Evolutionary conservation across 805 yeast species (phyloP), one percentile per base, ranked within the genome.

Genomic region (Ogataea trehaloabstinens): DNA sequence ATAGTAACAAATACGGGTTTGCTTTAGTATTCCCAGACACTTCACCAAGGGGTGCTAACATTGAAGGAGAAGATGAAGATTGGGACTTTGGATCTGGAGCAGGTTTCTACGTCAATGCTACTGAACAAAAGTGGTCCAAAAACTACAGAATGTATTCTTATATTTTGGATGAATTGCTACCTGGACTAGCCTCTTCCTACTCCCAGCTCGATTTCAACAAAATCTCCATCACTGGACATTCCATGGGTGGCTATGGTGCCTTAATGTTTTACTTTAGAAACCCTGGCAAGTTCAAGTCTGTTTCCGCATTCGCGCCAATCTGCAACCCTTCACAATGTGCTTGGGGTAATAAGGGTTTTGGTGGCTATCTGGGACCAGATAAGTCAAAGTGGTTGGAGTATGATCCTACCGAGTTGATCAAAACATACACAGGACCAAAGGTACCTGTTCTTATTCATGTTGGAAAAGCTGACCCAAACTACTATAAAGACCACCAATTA

Each of bases 221-320:
- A 28, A 73, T 80, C 36, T 76, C 91, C 16, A 78, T 91, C 48
- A 80, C 93, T n/a, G 99, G 99, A 31, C 98, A 93, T 62, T 93
- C 99, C 1, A 93, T 93, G 98, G 99, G 99, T 35, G 99, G 99
- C 1, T 87, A 76, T 59, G 99, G 98, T 41, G 95, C 99, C 0
- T 64, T 91, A 44, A 67, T 83, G 44, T 73, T 76, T 12, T 75
- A 71, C 49, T 64, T 91, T 43, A 76, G 72, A 46, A 78, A 84
- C 59, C 86, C 90, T 1, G 82, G 80, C 1, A 70, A 68, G 52
- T 91, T 84, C 69, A 76, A 76, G 58, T 80, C 93, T 1, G 90
- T 85, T 29, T 77, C 87, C 42, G 97, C 96, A 0, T 91, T 91
- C 66, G 77, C 97, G 0, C 98, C 99, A 37, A 86, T 93, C 49